Evolutionary conservation across 2,329 filamentous ascomycete genomes (phyloP).

Genomic region (Amphichorda felina): DNA sequence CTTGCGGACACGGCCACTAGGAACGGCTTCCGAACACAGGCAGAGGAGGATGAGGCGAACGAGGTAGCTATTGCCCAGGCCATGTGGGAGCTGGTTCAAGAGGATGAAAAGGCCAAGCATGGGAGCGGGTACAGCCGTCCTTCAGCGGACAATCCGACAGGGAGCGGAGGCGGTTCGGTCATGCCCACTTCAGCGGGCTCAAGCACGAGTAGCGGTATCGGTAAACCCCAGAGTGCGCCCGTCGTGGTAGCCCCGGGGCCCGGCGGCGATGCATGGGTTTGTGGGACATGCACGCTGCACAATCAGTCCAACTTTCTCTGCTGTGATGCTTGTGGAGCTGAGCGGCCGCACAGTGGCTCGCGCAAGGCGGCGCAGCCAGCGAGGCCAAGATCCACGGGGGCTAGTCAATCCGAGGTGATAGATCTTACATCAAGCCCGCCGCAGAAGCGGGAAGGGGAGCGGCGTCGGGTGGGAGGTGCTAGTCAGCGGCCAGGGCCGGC

Average conservation of each 20-base stretch:
- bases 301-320: conserved; percentile 37
- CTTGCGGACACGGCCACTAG: conserved; percentile 51
- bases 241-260: no score
- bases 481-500: conserved; percentile 1
- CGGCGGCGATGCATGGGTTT: conserved; percentile 30
- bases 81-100: conserved; percentile 74
- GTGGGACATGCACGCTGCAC: conserved; percentile 41
- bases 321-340: conserved; percentile 44
- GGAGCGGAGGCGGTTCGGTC: not conserved
- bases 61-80: conserved; percentile 78
- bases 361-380: conserved; percentile 5
- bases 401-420: conserved; percentile 9
- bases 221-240: no score
- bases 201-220: no score
- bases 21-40: conserved; percentile 71
- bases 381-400: not conserved
- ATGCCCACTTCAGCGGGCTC: no score
- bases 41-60: conserved; percentile 82
- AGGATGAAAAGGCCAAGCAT: conserved; percentile 35
- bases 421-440: conserved; percentile 22
- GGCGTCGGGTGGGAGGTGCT: conserved; percentile 3
- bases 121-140: not conserved
- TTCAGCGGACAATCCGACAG: not conserved
- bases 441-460: conserved; percentile 4
- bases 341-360: conserved; percentile 15